Conservation (phyloP, 768 basidiomycete species). For the Podaxis rugospora region DNA sequence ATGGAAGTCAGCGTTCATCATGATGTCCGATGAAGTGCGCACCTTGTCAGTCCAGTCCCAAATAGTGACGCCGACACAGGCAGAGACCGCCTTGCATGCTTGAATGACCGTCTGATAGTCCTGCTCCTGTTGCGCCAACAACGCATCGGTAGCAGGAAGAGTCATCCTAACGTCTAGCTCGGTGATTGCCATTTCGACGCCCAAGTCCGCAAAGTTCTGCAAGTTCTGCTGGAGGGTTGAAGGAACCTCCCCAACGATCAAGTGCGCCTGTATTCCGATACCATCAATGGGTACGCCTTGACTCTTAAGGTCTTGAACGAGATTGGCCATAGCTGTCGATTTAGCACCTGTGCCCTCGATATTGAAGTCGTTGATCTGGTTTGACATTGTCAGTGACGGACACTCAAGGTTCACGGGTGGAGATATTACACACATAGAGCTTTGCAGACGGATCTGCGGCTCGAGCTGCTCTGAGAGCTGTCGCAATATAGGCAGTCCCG, state of each 20-base stretch:
- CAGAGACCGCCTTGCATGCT: conserved; percentile 41
- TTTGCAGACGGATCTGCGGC: conserved; percentile 52
- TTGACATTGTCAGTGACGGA: neutral
- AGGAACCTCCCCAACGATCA: conserved; percentile 53
- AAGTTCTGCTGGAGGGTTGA: conserved; percentile 42
- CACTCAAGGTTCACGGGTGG: neutral
- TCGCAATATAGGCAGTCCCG: conserved; percentile 40
- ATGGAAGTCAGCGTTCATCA: neutral
- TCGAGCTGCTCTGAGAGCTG: conserved; percentile 49
- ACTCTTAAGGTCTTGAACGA: conserved; percentile 40
- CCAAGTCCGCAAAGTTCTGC: conserved; percentile 47
- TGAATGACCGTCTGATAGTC: conserved; percentile 51
- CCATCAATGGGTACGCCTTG: conserved; percentile 49
- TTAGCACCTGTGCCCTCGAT: conserved; percentile 43
- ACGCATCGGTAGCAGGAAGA: conserved; percentile 42
- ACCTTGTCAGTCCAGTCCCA: conserved; percentile 43
- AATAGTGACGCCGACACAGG: conserved; percentile 38
- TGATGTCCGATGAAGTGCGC: neutral
- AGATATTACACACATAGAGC: conserved; percentile 38
- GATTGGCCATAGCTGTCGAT: conserved; percentile 48
- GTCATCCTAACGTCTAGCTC: conserved; percentile 61
- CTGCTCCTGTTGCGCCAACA: conserved; percentile 48
- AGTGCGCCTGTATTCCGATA: conserved; percentile 52
- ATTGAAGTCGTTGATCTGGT: conserved; percentile 35
- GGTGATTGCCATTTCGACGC: conserved; percentile 61